Percentiles rank a stretch among this genome's conserved stretches.
These are phyloP conservation scores for Zoysia matrella DNA, from an alignment of 202 grass and related monocot species.

Conservation along the genomic window DNA sequence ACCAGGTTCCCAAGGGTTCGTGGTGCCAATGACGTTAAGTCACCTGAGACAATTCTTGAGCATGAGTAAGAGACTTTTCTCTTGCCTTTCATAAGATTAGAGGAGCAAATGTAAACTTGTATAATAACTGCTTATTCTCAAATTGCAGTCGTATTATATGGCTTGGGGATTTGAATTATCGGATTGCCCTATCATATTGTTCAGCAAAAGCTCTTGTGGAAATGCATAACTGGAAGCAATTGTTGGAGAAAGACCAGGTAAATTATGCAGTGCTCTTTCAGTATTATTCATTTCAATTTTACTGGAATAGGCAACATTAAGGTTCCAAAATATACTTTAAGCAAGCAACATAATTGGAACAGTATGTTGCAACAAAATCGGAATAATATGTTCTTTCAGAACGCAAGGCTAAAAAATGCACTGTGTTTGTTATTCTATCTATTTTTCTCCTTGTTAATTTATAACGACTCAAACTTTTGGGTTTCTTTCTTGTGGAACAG, in stretches of 20 bases:
- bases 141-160: conserved; percentile 85
- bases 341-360: neutral
- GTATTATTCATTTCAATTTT: conserved; percentile 9
- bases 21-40: conserved; percentile 55
- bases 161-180: conserved; percentile 32
- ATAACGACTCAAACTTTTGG: conserved; percentile 17
- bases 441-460: conserved; percentile 3
- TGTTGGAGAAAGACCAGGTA: conserved; percentile 93
- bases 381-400: conserved; percentile 21
- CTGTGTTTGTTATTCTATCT: conserved; percentile 14
- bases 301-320: neutral
- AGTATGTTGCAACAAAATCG: conserved; percentile 5
- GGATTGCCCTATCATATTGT: too few species aligned
- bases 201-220: conserved; percentile 47
- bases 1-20: conserved; percentile 75
- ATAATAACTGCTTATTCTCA: conserved; percentile 25
- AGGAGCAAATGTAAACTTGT: neutral
- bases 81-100: neutral
- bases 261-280: conserved; percentile 9
- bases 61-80: conserved; percentile 25
- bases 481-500: conserved; percentile 51
- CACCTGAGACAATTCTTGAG: conserved; percentile 57
- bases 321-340: conserved; percentile 3
- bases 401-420: neutral
- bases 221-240: conserved; percentile 89